These are phyloP conservation scores for Tetrahymena malaccensis DNA, from an alignment of 73 alveolate genomes.

Conservation along the genomic window DNA sequence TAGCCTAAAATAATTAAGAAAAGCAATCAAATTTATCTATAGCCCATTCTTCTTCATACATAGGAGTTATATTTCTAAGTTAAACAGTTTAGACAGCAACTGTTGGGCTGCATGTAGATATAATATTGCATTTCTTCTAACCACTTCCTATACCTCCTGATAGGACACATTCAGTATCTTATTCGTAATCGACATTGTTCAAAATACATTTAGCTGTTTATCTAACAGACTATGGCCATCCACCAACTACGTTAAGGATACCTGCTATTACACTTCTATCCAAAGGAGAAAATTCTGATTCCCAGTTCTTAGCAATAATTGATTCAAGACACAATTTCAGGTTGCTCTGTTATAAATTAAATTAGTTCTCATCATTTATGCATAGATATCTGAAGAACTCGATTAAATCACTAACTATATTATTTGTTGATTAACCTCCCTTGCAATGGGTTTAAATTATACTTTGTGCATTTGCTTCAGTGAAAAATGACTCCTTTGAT, in stretches of 20 bases:
- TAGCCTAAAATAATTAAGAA: background rate
- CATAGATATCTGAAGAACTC: background rate
- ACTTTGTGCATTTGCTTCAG: constrained; percentile 3
- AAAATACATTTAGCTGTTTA: background rate
- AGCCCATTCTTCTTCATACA: background rate
- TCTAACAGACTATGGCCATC: background rate
- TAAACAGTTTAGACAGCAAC: background rate
- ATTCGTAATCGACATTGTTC: background rate
- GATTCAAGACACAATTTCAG: background rate
- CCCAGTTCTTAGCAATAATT: background rate
- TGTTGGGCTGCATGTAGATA: background rate
- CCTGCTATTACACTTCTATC: background rate
- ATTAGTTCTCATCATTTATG: background rate
- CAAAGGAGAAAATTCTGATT: background rate
- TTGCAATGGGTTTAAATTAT: background rate
- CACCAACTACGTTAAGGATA: constrained; percentile 9
- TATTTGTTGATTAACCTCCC: background rate
- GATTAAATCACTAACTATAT: background rate
- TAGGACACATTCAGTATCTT: background rate
- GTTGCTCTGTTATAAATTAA: background rate
- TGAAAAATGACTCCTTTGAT: constrained; percentile 2
- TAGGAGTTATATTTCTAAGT: constrained; percentile 12
- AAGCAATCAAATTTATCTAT: background rate
- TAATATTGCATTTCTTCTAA: background rate
- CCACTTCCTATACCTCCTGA: constrained; percentile 34